Base-by-base conservation (phyloP, 2,329 filamentous ascomycete species). In the Metarhizium sp. region DNA sequence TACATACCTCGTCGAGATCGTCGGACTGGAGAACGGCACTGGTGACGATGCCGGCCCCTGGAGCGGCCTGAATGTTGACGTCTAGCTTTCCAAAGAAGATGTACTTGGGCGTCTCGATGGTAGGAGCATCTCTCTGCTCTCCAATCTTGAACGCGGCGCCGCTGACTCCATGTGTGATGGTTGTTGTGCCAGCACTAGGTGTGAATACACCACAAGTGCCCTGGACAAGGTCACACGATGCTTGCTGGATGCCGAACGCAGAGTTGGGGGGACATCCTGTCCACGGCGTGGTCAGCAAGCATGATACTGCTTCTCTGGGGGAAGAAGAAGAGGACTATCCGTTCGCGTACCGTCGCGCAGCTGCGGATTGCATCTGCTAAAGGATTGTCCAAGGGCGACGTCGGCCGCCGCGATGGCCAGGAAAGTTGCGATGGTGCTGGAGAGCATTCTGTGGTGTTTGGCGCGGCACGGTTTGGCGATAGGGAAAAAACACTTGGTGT, bases 21-120 rank as follows among this genome's bases (percentile, higher is more conserved):
- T 92, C 86, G 0, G 87, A 91, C 68, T 90, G 85, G 57, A 94
- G 70, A 18, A 92, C 86, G 6, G 86, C 77, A 57, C 85, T 88
- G 70, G 86, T 91, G 58, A 92, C 85, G 58, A 92, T 88, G 49
- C 89, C 89, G 3, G 76, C 78, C 10, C 88, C 88, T 0, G 86
- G 79, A 6, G 88, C 85, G 10, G 87, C 80, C 68, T 88, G 86
- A 68, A 91, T 75, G 16, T 79, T 78, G 50, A 86, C 80, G 48
- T 89, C 84, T 59, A 90, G 81, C 59, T 81, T 82, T 50, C 89
- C 89, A 64, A 91, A 94, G 86, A 94, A 91, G 67, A 94, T 88
- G 74, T 91, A 92, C 77, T 87, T 90, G 61, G 85, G 78, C 8
- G 79, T 78, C 63, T 77, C 78, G 68, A 90, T 88, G 13, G 82